Evolutionary conservation across 1,284 basidiomycete genomes (phyloP).

Genomic region (Tilletia horrida): DNA sequence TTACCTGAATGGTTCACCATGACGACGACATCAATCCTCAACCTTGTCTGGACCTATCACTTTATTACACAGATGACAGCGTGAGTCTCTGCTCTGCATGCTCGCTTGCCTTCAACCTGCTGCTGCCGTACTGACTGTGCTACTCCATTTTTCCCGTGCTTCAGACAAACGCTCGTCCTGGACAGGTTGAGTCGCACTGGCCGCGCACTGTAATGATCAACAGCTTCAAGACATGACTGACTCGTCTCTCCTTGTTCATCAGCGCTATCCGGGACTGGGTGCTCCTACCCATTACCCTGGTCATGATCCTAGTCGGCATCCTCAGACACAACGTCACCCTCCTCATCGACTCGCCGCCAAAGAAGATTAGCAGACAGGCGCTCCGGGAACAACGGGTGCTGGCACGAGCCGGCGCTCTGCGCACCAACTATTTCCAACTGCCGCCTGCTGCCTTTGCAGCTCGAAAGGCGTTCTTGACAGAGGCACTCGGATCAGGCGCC

Average conservation of each 20-base stretch:
- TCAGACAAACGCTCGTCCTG: constrained; percentile 37
- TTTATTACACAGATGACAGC: neutral
- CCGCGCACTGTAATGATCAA: too few relatives aligned
- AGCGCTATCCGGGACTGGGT: constrained; percentile 61
- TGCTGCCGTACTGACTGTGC: neutral
- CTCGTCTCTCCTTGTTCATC: neutral
- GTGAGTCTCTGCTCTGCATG: constrained; percentile 3
- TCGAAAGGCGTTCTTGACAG: constrained; percentile 39
- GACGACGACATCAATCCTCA: neutral
- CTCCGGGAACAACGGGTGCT: constrained; percentile 75
- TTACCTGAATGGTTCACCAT: neutral
- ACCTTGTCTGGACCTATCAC: too few relatives aligned
- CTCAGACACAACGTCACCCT: constrained; percentile 88
- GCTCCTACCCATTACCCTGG: constrained; percentile 90
- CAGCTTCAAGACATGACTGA: neutral
- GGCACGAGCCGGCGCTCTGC: constrained; percentile 35
- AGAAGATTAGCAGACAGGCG: constrained; percentile 71
- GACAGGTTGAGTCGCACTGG: constrained; percentile 27
- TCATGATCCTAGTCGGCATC: constrained; percentile 96
- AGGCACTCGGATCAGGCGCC: constrained; percentile 39
- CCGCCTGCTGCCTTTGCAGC: constrained; percentile 38
- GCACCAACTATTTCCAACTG: constrained; percentile 43
- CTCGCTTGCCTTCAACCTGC: neutral
- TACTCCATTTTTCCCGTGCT: neutral
- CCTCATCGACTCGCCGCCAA: constrained; percentile 78